A percentile compares a stretch with the other conserved stretches of the same genome.
Conservation (phyloP, 2,329 filamentous ascomycete species). For the Monosporascus ibericus region DNA sequence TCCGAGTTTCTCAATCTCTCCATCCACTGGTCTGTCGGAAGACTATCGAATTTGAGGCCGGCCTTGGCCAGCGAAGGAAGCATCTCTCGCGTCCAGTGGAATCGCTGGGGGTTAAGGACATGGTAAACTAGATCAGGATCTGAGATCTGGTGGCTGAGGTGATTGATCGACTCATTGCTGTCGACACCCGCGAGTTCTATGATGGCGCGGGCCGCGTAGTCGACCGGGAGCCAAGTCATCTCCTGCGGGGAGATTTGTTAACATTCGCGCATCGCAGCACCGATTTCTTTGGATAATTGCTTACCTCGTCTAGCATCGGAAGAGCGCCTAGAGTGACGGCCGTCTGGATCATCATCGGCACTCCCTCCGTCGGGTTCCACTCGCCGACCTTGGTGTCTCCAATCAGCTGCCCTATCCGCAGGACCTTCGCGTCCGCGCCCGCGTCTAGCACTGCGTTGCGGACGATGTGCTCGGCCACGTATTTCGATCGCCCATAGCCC, state of each 20-base stretch:
- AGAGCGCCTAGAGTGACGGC: slow-evolving; percentile 40
- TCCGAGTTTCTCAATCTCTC: slow-evolving; percentile 36
- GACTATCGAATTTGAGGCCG: slow-evolving; percentile 37
- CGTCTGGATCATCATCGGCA: slow-evolving; percentile 41
- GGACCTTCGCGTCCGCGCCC: slow-evolving; percentile 27
- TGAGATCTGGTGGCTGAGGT: background rate
- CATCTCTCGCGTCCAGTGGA: slow-evolving; percentile 47
- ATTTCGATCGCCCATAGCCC: slow-evolving; percentile 46
- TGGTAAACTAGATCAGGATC: slow-evolving; percentile 37
- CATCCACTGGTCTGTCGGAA: slow-evolving; percentile 40
- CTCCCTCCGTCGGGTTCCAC: slow-evolving; percentile 44
- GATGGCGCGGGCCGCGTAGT: slow-evolving; percentile 27
- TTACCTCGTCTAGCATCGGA: slow-evolving; percentile 34
- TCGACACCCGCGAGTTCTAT: slow-evolving; percentile 25
- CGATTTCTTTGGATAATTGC: slow-evolving; percentile 16
- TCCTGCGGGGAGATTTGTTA: background rate
- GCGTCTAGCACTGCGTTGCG: slow-evolving; percentile 22
- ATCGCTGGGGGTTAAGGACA: slow-evolving; percentile 42
- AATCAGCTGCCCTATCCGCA: slow-evolving; percentile 40
- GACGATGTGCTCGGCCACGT: slow-evolving; percentile 40
- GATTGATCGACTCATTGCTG: slow-evolving; percentile 8
- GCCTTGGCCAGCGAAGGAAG: slow-evolving; percentile 42
- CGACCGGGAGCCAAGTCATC: slow-evolving; percentile 31
- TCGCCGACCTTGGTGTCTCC: slow-evolving; percentile 38
- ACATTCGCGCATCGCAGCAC: background rate